A percentile compares a stretch with the other conserved stretches of the same genome.
phyloP scores from a whole-genome alignment of 2,329 filamentous ascomycete genomes.

The Zopfia rhizophila region DNA sequence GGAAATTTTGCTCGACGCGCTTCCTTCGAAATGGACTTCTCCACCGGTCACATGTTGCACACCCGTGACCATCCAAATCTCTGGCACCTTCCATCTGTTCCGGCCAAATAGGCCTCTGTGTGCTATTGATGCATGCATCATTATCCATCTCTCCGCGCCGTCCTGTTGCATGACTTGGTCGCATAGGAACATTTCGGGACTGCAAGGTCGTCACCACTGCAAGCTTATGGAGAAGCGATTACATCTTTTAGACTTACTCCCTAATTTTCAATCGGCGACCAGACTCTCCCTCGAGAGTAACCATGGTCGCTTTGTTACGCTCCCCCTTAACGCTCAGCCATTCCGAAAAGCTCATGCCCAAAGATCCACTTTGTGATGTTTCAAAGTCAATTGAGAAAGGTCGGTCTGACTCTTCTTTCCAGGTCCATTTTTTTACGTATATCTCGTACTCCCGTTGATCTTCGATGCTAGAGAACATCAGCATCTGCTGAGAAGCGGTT shows the following conservation, averaged over 20 bases:
- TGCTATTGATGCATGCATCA: slow-evolving; percentile 16
- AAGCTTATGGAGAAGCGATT: not conserved
- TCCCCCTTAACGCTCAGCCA: slow-evolving; percentile 10
- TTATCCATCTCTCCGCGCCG: slow-evolving; percentile 11
- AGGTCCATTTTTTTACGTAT: slow-evolving; percentile 10
- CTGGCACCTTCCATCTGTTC: slow-evolving; percentile 13
- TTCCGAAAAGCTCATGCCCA: slow-evolving; percentile 10
- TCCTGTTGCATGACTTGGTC: slow-evolving; percentile 17
- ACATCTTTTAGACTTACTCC: not conserved
- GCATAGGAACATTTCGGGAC: slow-evolving; percentile 12
- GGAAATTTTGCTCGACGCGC: not conserved
- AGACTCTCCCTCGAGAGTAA: slow-evolving; percentile 9
- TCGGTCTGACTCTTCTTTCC: slow-evolving; percentile 10
- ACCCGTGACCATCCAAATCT: slow-evolving; percentile 21
- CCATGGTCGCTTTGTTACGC: slow-evolving; percentile 3
- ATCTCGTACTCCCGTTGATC: slow-evolving; percentile 12
- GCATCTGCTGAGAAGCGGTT: not conserved
- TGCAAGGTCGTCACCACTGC: too few relatives aligned
- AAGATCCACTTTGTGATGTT: slow-evolving; percentile 12
- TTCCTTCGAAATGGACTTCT: slow-evolving; percentile 12
- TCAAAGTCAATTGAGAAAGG: slow-evolving; percentile 17
- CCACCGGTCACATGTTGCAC: slow-evolving; percentile 20
- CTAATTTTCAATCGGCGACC: slow-evolving; percentile 17
- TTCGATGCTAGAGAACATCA: not conserved
- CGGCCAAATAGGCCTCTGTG: slow-evolving; percentile 6